These are phyloP conservation scores for Verbena officinalis DNA, from an alignment of 257 asterid genomes.

Conservation along the genomic window DNA sequence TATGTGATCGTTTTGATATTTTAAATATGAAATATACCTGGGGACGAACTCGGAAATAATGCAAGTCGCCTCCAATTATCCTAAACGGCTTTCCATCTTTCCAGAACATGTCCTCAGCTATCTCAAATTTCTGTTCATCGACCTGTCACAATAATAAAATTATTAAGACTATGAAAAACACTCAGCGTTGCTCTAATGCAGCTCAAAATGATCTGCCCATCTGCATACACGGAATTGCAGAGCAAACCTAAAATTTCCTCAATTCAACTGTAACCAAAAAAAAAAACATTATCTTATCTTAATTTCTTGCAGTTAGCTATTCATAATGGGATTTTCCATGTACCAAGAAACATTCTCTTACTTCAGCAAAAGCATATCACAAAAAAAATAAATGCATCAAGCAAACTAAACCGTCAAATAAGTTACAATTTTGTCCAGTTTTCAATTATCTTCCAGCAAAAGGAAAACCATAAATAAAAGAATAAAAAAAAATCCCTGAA, in stretches of 20 bases:
- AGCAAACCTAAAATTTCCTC: background rate
- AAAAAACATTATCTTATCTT: conserved; percentile 13
- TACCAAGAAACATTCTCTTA: background rate
- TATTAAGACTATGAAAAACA: conserved; percentile 7
- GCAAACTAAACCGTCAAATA: too few relatives aligned
- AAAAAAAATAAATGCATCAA: conserved; percentile 16
- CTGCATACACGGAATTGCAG: background rate
- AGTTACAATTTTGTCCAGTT: conserved; percentile 17
- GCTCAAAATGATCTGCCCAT: background rate
- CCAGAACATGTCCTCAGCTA: conserved; percentile 85
- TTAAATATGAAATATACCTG: conserved; percentile 47
- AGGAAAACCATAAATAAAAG: background rate
- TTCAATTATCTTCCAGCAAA: background rate
- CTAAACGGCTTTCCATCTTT: conserved; percentile 79
- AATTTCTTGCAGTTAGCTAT: background rate
- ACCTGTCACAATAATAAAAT: conserved; percentile 40
- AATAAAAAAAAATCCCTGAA: background rate
- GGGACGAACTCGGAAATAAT: conserved; percentile 86
- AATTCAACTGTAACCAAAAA: background rate
- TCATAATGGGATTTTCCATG: conserved; percentile 17
- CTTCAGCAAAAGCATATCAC: conserved; percentile 13
- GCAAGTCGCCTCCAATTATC: conserved; percentile 95
- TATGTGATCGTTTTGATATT: background rate
- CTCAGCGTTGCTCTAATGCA: background rate
- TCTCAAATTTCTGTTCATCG: conserved; percentile 57